Conservation (phyloP, 305 asterid genomes). For the Fraxinus dipetala region DNA sequence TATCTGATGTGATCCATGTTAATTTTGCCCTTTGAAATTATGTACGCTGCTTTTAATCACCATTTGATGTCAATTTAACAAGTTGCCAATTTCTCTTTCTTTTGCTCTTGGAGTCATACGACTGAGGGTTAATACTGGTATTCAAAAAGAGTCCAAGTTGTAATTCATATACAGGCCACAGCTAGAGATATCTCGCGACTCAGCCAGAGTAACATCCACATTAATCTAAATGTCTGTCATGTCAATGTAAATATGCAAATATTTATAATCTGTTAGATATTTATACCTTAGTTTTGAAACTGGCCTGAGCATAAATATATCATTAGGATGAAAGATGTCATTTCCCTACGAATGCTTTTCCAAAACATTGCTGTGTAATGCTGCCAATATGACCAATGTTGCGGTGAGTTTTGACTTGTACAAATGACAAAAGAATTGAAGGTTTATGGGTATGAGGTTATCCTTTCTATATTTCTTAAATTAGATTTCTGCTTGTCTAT, state of each 20-base stretch:
- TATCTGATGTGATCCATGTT: constrained; percentile 2
- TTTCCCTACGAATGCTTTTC: background rate
- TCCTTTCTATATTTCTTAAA: background rate
- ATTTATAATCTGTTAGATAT: background rate
- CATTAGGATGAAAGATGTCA: background rate
- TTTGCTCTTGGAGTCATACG: background rate
- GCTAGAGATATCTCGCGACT: background rate
- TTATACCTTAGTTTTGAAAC: background rate
- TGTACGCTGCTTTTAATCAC: background rate
- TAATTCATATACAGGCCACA: background rate
- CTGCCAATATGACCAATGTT: background rate
- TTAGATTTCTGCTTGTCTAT: background rate
- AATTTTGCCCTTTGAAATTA: background rate
- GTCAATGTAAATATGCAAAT: background rate
- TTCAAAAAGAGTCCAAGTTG: background rate
- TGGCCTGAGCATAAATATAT: background rate
- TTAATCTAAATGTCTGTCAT: background rate
- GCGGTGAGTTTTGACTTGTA: background rate
- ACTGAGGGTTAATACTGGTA: background rate
- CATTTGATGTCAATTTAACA: background rate
- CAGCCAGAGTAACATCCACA: background rate
- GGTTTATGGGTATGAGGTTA: background rate
- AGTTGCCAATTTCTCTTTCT: background rate
- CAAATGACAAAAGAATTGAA: background rate
- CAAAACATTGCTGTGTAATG: background rate